Conservation (phyloP, 1,284 basidiomycete species). For the Cryptococcus sp. region DNA sequence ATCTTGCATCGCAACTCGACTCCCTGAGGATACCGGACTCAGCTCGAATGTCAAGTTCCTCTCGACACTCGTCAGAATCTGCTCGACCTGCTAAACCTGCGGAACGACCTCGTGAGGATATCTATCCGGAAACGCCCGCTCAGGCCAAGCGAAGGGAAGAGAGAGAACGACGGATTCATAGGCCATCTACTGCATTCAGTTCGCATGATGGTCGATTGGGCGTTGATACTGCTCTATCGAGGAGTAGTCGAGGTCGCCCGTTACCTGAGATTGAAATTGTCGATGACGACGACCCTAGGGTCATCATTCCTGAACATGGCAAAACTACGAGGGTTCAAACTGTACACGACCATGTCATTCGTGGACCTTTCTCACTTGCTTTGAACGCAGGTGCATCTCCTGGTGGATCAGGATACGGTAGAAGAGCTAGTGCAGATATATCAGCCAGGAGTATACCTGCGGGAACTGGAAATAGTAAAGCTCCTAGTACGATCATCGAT, state of each 20-base stretch:
- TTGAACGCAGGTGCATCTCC: constrained; percentile 9
- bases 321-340: constrained; percentile 32
- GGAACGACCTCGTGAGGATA: constrained; percentile 35
- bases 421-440: constrained; percentile 2
- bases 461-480: constrained; percentile 1
- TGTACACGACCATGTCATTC: constrained; percentile 31
- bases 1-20: not conserved
- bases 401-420: not conserved
- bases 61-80: constrained; percentile 12
- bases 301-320: constrained; percentile 34
- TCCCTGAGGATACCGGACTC: constrained; percentile 7
- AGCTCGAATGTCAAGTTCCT: constrained; percentile 5
- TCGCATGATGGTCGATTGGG: constrained; percentile 10
- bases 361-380: constrained; percentile 21
- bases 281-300: constrained; percentile 44
- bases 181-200: not conserved
- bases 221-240: constrained; percentile 17
- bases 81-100: constrained; percentile 21
- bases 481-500: constrained; percentile 21
- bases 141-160: constrained; percentile 42
- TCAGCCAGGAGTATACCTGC: not conserved
- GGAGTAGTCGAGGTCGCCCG: constrained; percentile 19
- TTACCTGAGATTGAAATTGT: constrained; percentile 45
- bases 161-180: constrained; percentile 23
- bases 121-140: constrained; percentile 43